Base-by-base conservation (phyloP, 1,139 yeast species). In the Magnusiomyces fungicola region DNA sequence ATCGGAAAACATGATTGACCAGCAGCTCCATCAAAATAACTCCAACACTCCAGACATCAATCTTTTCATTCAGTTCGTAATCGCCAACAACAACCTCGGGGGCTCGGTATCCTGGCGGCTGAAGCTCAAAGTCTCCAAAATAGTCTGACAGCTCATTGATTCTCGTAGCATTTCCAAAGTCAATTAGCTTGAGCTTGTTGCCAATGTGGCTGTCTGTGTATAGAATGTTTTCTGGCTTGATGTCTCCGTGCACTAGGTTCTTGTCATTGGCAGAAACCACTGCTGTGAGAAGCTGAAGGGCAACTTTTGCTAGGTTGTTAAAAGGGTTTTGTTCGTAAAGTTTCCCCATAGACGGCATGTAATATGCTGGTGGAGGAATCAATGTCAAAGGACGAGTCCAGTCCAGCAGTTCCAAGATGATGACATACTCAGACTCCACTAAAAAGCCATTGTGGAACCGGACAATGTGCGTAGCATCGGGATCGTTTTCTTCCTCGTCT, bases 221-320 rank as follows among this genome's bases (percentile, higher is more conserved):
- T 73, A 86, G 68, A 38, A 86, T 76, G 62, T 86, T 86, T 63
- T 86, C 95, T 1, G 95, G 95, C 64, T 86, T 84, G 56, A 86
- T 73, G 63, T 86, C 95, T 65, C 95, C 85, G 61, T 86, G 95
- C 56, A 75, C 84, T 9, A 83, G 75, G 33, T 78, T 75, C 40
- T 72, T 69, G 7, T 73, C 68, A 55, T 81, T 81, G 16, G 59
- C 48, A 27, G 57, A 61, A 12, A 49, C 54, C 21, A 60, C 47
- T 10, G 59, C 61, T 14, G 55, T 34, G 16, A 60, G 49, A 21
- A 60, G 43, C 50, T 60, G 63, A 22, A 56, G 43, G 1, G 60
- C 58, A 16, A 59, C 45, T 34, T 58, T 58, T 19, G 63, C 63
- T 25, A 60, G 49, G 2, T 43, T 45, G 6, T 43, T 45, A 27